Evolutionary conservation across 495 filamentous ascomycete genomes (phyloP).

Genomic region (Aspergillus olivimuriae): DNA sequence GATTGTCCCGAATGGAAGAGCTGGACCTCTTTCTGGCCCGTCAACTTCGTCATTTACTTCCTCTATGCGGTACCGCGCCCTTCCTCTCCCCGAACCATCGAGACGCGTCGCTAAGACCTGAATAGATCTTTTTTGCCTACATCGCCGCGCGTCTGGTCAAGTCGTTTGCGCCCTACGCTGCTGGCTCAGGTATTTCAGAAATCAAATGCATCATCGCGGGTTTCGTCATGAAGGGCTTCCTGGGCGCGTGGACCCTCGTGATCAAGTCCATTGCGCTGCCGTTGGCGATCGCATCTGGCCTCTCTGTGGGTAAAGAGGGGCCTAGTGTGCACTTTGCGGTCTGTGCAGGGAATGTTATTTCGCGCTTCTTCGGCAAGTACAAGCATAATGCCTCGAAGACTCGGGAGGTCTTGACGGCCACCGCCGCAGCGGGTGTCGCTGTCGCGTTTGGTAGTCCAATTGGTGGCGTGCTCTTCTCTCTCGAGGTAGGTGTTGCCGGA

Average conservation of each 20-base stretch:
- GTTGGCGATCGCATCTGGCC: conserved; percentile 86
- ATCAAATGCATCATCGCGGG: conserved; percentile 99
- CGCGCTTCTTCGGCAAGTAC: conserved; percentile 87
- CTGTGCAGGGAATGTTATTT: conserved; percentile 96
- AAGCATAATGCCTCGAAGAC: conserved; percentile 90
- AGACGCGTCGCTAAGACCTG: conserved; percentile 11
- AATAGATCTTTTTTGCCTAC: conserved; percentile 73
- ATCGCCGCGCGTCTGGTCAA: conserved; percentile 82
- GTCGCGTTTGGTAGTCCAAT: conserved; percentile 98
- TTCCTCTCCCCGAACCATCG: neutral
- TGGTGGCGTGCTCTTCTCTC: conserved; percentile 90
- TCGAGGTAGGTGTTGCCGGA: conserved; percentile 52
- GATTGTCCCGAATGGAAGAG: conserved; percentile 84
- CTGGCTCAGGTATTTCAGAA: conserved; percentile 95
- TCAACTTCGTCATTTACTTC: conserved; percentile 89
- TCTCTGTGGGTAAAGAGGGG: conserved; percentile 96
- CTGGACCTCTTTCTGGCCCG: conserved; percentile 71
- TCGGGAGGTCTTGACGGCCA: conserved; percentile 89
- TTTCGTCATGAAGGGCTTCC: conserved; percentile 99
- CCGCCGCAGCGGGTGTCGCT: conserved; percentile 89
- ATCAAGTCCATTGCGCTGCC: conserved; percentile 94
- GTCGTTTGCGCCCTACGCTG: conserved; percentile 91
- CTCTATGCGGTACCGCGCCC: conserved; percentile 64
- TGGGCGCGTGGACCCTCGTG: conserved; percentile 84
- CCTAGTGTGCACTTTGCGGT: conserved; percentile 98